Evolutionary conservation across 139 green algal species (phyloP), one percentile per base, ranked within the genome.

Genomic region (Chlorella sp.): DNA sequence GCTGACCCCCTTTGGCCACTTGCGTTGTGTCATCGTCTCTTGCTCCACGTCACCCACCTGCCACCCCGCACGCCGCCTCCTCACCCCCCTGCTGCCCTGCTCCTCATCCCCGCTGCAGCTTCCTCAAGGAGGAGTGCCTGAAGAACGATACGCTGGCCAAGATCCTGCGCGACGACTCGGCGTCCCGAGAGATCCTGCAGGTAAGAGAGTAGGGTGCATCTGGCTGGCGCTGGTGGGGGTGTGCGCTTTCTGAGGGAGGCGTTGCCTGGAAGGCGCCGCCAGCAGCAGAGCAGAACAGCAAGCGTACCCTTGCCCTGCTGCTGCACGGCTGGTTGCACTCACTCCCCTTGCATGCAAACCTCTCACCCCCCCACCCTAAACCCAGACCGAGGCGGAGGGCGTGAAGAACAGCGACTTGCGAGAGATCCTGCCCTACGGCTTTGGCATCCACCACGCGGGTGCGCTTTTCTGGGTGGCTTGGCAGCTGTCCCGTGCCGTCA

Each of bases 401-500:
- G 92, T 90, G 80, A 98, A 97, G 86, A 93, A 94, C 88, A 38
- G 72, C 6, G 94, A 98, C 76, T 94, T 99, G 56, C 90, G 89
- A 26, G 95, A 98, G 81, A 83, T 99, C 54, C 92, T 99, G 92
- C 97, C 96, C 34, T 98, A 96, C 83, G 97, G 97, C 48, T 97
- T 99, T 85, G 97, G 92, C 85, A 98, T 98, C 85, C 97, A 99
- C 89, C 97, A 99, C 88, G 97, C 96, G 20, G 51, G 51, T 60
- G 51, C 51, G 51, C n/a, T n/a, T n/a, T n/a, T n/a, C n/a, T n/a
- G n/a, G n/a, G n/a, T n/a, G n/a, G n/a, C n/a, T n/a, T n/a, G n/a
- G n/a, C n/a, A n/a, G n/a, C n/a, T n/a, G n/a, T n/a, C n/a, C n/a
- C n/a, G n/a, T n/a, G n/a, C n/a, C n/a, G n/a, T n/a, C n/a, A n/a